Evolutionary conservation across 1,139 yeast species (phyloP).

Genomic region (Zhuliangozyma blackwelliae): DNA sequence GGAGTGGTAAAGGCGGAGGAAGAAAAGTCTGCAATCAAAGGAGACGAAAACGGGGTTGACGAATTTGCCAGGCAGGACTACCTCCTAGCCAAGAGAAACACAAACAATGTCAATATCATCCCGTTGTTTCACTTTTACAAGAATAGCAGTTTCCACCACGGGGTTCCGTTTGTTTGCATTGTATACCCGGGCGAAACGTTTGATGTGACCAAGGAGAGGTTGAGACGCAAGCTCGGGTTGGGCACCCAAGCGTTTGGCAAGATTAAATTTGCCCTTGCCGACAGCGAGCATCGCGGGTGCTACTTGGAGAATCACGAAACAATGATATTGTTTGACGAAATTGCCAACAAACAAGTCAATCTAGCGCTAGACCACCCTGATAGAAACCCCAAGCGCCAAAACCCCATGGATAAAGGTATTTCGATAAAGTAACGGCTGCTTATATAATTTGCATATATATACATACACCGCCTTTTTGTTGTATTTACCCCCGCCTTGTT

Average conservation of each 20-base stretch:
- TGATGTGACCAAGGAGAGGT: conserved; percentile 59
- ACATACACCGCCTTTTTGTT: not conserved
- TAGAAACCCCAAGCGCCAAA: conserved; percentile 48
- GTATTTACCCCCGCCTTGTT: conserved; percentile 3
- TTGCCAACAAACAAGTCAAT: conserved; percentile 39
- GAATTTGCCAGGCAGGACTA: conserved; percentile 26
- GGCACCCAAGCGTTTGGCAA: conserved; percentile 78
- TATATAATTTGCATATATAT: not conserved
- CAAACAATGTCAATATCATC: conserved; percentile 38
- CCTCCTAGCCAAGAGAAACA: conserved; percentile 24
- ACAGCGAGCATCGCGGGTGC: conserved; percentile 36
- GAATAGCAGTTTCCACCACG: conserved; percentile 67
- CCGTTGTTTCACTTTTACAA: conserved; percentile 71
- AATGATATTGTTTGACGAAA: conserved; percentile 51
- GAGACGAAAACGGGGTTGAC: conserved; percentile 7
- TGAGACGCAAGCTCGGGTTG: conserved; percentile 65
- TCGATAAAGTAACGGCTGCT: conserved; percentile 31
- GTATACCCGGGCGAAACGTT: conserved; percentile 63
- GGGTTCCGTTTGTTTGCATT: conserved; percentile 81
- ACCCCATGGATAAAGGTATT: conserved; percentile 57
- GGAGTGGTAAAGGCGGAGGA: too few species aligned
- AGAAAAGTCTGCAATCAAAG: too few species aligned
- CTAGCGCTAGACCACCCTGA: conserved; percentile 88
- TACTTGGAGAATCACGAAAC: conserved; percentile 54
- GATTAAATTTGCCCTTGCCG: conserved; percentile 60